Percentiles rank a stretch among this genome's conserved stretches.
Evolutionary conservation across 345 rosid genomes (phyloP).

Genomic region (Rhizophora mangle): DNA sequence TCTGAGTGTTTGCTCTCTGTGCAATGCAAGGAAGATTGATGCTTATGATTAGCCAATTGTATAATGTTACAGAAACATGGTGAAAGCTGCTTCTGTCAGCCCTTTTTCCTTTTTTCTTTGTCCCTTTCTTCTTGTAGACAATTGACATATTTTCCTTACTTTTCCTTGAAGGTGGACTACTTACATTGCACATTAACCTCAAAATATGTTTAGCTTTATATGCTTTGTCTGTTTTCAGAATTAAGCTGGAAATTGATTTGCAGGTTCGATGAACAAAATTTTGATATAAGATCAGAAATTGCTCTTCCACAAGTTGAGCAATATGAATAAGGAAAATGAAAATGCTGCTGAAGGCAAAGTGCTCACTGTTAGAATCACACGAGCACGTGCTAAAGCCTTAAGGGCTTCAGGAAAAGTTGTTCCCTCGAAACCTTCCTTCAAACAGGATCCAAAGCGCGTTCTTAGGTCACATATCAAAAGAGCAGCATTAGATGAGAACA

Average conservation of each 20-base stretch:
- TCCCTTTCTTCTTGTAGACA: background rate
- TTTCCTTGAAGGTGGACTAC: background rate
- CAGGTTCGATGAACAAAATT: slow-evolving; percentile 43
- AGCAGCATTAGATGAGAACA: slow-evolving; percentile 48
- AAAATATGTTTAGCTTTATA: too few species aligned
- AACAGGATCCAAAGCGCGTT: slow-evolving; percentile 57
- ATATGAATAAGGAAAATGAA: slow-evolving; percentile 59
- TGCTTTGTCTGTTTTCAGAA: too few species aligned
- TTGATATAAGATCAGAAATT: slow-evolving; percentile 30
- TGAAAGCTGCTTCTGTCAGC: background rate
- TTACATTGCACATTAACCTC: too few species aligned
- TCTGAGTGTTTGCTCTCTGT: background rate
- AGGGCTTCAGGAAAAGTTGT: slow-evolving; percentile 42
- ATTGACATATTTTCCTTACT: background rate
- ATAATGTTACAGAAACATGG: too few species aligned
- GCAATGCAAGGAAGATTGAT: background rate
- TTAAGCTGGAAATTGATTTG: slow-evolving; percentile 9
- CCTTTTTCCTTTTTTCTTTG: too few species aligned
- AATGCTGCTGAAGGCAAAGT: slow-evolving; percentile 37
- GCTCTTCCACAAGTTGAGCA: slow-evolving; percentile 40
- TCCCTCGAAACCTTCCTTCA: slow-evolving; percentile 55
- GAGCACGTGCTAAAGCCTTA: slow-evolving; percentile 68
- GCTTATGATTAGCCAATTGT: too few species aligned
- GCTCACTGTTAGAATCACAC: slow-evolving; percentile 47
- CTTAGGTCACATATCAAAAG: slow-evolving; percentile 38